Percentiles rank a stretch among this genome's conserved stretches.
These are phyloP conservation scores for Drechslera avenae DNA, from an alignment of 2,329 filamentous ascomycete species.

Conservation along the genomic window DNA sequence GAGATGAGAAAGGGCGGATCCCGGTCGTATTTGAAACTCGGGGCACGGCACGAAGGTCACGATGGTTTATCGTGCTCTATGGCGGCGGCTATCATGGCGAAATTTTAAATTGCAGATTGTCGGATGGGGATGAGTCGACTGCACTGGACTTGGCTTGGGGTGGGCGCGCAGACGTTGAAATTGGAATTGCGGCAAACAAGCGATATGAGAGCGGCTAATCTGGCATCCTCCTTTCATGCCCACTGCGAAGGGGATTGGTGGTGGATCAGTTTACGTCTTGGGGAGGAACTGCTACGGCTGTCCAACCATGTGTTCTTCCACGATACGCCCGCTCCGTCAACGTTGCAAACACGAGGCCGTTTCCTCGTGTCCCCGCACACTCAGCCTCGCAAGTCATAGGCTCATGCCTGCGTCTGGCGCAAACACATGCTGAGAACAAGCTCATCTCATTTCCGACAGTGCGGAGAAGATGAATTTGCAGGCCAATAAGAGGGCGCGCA, in stretches of 20 bases:
- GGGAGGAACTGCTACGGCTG: too few relatives aligned
- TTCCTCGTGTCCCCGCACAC: neutral
- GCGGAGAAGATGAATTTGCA: conserved; percentile 25
- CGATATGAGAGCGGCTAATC: too few relatives aligned
- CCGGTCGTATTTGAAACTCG: conserved; percentile 36
- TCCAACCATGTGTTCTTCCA: too few relatives aligned
- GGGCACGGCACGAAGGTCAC: conserved; percentile 16
- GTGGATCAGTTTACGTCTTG: too few relatives aligned
- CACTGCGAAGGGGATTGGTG: too few relatives aligned
- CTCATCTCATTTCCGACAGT: conserved; percentile 26
- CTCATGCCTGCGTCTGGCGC: conserved; percentile 9
- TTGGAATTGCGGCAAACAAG: too few relatives aligned
- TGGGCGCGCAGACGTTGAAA: conserved; percentile 3
- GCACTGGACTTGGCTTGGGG: neutral
- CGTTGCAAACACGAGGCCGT: neutral
- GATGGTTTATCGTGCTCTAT: conserved; percentile 13
- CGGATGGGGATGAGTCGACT: conserved; percentile 10
- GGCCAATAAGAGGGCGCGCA: conserved; percentile 29
- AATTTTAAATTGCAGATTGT: conserved; percentile 20
- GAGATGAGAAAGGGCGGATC: conserved; percentile 19
- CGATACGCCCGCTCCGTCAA: too few relatives aligned
- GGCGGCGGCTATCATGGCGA: conserved; percentile 26
- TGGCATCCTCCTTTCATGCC: neutral
- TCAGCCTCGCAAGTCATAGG: too few relatives aligned
- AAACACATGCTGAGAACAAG: neutral